A percentile compares a stretch with the other conserved stretches of the same genome.
phyloP scores from a whole-genome alignment of 2,329 filamentous ascomycete genomes.

The Cyphellophora europaea region DNA sequence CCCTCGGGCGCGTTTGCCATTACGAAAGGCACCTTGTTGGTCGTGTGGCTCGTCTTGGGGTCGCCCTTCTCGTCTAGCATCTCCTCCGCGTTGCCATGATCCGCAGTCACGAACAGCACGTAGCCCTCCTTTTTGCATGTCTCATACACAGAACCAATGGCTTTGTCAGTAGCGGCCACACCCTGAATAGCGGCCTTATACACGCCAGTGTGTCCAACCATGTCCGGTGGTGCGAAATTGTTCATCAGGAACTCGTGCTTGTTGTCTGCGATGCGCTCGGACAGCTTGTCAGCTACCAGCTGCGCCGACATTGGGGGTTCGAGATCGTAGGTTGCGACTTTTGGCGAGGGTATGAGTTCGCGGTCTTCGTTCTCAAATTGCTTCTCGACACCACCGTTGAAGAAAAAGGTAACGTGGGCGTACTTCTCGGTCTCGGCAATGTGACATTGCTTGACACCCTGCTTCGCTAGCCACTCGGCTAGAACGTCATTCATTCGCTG shows the following conservation, averaged over 20 bases:
- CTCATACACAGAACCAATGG: conserved; percentile 86
- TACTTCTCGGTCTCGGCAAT: conserved; percentile 99
- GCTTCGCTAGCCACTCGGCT: conserved; percentile 88
- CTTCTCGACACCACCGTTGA: conserved; percentile 98
- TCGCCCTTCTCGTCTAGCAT: conserved; percentile 96
- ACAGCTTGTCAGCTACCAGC: conserved; percentile 79
- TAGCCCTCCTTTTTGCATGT: conserved; percentile 90
- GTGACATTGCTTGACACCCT: conserved; percentile 86
- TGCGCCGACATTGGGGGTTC: conserved; percentile 94
- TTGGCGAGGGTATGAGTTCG: conserved; percentile 90
- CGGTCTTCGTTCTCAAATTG: conserved; percentile 85
- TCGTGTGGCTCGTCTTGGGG: conserved; percentile 96
- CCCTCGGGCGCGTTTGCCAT: conserved; percentile 93
- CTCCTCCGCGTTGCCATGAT: conserved; percentile 98
- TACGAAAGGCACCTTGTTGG: conserved; percentile 94
- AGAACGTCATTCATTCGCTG: conserved; percentile 98
- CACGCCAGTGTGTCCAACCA: conserved; percentile 97
- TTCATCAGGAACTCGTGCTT: conserved; percentile 98
- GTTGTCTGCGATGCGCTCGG: conserved; percentile 73
- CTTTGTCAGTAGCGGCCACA: conserved; percentile 79
- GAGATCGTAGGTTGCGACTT: conserved; percentile 89
- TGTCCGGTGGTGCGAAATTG: conserved; percentile 98
- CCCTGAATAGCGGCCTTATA: conserved; percentile 89
- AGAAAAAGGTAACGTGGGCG: conserved; percentile 98
- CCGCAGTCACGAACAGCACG: conserved; percentile 86